A percentile compares a stretch with the other conserved stretches of the same genome.
Evolutionary conservation across 2,329 filamentous ascomycete genomes (phyloP).

Genomic region (Septoria petroselini): DNA sequence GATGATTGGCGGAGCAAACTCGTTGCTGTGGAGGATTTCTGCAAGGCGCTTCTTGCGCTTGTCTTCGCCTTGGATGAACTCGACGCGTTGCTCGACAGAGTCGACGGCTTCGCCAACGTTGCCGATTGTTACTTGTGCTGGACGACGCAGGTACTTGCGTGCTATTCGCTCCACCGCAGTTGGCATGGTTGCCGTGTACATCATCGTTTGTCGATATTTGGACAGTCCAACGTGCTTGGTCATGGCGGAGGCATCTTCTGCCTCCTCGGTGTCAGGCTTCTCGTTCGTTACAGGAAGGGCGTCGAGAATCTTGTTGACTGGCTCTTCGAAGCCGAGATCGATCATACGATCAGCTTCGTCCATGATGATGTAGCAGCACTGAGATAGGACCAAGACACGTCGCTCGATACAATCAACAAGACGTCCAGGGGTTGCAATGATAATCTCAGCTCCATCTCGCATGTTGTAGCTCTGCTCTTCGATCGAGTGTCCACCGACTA

Average conservation of each 20-base stretch:
- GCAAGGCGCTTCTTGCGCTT: constrained; percentile 94
- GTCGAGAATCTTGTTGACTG: constrained; percentile 94
- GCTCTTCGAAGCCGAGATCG: constrained; percentile 95
- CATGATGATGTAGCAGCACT: constrained; percentile 99
- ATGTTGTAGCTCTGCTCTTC: constrained; percentile 91
- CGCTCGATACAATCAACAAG: constrained; percentile 96
- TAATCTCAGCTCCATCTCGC: constrained; percentile 90
- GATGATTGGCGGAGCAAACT: constrained; percentile 87
- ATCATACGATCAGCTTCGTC: constrained; percentile 99
- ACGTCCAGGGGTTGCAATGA: constrained; percentile 97
- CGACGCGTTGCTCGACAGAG: constrained; percentile 94
- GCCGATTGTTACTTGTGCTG: constrained; percentile 91
- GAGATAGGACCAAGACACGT: constrained; percentile 83
- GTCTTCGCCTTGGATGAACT: constrained; percentile 86
- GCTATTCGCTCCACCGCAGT: constrained; percentile 88
- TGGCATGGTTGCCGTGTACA: constrained; percentile 99
- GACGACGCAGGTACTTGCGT: constrained; percentile 90
- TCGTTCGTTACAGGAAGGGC: constrained; percentile 89
- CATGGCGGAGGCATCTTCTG: constrained; percentile 85
- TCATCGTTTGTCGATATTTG: constrained; percentile 96
- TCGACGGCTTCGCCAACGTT: constrained; percentile 95
- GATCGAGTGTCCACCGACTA: constrained; percentile 94
- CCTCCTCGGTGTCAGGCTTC: constrained; percentile 90
- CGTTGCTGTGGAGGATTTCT: constrained; percentile 77
- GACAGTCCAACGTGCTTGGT: constrained; percentile 70